Conservation (phyloP, 805 yeast species). For the Starmera dryadoides region DNA sequence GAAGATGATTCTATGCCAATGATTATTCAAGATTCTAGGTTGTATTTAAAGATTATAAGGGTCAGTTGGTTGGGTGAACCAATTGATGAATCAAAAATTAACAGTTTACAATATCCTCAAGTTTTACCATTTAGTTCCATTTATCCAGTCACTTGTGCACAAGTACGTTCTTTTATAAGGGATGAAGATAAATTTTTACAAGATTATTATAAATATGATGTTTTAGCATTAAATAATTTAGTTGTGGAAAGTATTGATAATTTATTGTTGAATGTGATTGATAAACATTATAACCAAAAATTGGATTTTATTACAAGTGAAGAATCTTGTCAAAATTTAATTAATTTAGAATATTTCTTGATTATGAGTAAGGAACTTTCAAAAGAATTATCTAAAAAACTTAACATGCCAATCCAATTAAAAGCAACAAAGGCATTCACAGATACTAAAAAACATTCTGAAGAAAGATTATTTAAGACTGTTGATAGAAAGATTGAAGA, state of each 20-base stretch:
- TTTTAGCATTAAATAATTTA: constrained; percentile 52
- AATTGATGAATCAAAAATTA: constrained; percentile 30
- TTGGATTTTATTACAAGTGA: constrained; percentile 75
- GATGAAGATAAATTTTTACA: constrained; percentile 59
- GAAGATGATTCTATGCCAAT: constrained; percentile 90
- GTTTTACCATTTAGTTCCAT: constrained; percentile 83
- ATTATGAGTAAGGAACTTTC: constrained; percentile 63
- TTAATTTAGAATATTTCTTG: constrained; percentile 82
- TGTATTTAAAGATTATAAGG: constrained; percentile 56
- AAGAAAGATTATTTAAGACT: constrained; percentile 71
- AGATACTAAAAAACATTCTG: constrained; percentile 62
- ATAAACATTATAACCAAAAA: constrained; percentile 52
- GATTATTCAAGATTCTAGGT: constrained; percentile 48
- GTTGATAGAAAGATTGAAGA: constrained; percentile 77
- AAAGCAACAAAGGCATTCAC: constrained; percentile 49
- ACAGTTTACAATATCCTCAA: constrained; percentile 36
- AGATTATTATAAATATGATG: constrained; percentile 56
- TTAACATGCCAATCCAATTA: constrained; percentile 35
- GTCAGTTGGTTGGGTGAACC: constrained; percentile 61
- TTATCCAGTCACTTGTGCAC: constrained; percentile 80
- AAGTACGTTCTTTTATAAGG: constrained; percentile 56
- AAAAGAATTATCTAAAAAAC: constrained; percentile 25
- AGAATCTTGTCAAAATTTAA: constrained; percentile 80
- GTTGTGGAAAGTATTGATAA: constrained; percentile 57
- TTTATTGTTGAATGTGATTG: constrained; percentile 61